These are phyloP conservation scores for Ceratobasidium sp. DNA, from an alignment of 1,284 basidiomycete species.

Conservation along the genomic window DNA sequence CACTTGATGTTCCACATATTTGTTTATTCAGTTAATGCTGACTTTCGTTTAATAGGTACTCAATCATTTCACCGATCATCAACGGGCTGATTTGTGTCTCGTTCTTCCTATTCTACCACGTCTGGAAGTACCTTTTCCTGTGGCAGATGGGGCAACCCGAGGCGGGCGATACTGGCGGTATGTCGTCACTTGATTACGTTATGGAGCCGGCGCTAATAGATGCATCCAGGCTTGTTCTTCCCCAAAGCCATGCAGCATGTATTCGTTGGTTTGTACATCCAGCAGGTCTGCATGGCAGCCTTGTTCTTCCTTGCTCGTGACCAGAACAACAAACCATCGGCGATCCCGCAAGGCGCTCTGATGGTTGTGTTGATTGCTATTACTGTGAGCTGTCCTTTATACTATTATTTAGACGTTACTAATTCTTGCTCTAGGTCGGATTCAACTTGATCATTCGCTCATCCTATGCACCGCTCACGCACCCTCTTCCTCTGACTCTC, in stretches of 20 bases:
- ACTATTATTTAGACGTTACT: conserved; percentile 54
- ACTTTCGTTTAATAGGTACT: too few relatives aligned
- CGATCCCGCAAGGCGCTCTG: conserved; percentile 80
- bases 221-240: conserved; percentile 96
- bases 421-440: conserved; percentile 25
- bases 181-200: too few relatives aligned
- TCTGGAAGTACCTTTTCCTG: conserved; percentile 92
- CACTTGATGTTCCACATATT: too few relatives aligned
- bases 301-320: conserved; percentile 89
- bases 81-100: conserved; percentile 89
- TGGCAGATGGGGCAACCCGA: conserved; percentile 84
- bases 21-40: too few relatives aligned
- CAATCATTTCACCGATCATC: conserved; percentile 93
- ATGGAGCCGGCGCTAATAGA: too few relatives aligned
- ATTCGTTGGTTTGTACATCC: conserved; percentile 93
- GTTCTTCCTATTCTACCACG: conserved; percentile 86
- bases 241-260: conserved; percentile 93
- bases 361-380: conserved; percentile 87
- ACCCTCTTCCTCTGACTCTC: conserved; percentile 79
- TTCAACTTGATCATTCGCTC: conserved; percentile 68
- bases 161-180: conserved; percentile 80
- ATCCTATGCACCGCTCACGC: conserved; percentile 61
- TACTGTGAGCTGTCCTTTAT: conserved; percentile 70
- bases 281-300: conserved; percentile 84
- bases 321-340: conserved; percentile 65